phyloP scores from a whole-genome alignment of 148 eudicot species.

The Polygonum aviculare region DNA sequence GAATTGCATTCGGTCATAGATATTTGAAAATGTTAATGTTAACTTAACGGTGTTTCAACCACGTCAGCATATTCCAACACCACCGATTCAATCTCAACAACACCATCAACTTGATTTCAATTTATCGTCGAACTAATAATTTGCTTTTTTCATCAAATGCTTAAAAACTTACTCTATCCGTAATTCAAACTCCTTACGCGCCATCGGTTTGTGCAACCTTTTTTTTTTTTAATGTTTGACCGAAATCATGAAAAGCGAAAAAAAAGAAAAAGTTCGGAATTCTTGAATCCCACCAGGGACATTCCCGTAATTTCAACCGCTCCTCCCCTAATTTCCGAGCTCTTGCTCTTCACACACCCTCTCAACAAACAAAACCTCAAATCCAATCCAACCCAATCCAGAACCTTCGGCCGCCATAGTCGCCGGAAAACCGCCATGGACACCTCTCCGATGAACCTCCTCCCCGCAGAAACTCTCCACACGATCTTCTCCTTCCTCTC shows the following conservation, averaged over 20 bases:
- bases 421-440: constrained; percentile 21
- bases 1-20: no score
- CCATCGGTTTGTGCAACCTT: not conserved
- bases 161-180: not conserved
- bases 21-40: no score
- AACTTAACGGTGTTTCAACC: no score
- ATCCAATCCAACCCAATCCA: not conserved
- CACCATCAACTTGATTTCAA: no score
- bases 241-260: not conserved
- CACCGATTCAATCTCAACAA: no score
- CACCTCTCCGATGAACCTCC: constrained; percentile 33
- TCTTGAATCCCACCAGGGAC: not conserved
- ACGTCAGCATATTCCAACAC: no score
- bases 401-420: not conserved
- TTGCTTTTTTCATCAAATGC: not conserved
- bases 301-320: not conserved
- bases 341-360: not conserved
- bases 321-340: not conserved
- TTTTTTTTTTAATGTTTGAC: not conserved
- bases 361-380: no score
- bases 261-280: not conserved
- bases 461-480: constrained; percentile 65
- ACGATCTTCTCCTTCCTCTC: constrained; percentile 58
- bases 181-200: not conserved
- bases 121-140: no score